Evolutionary conservation across 2,329 filamentous ascomycete species (phyloP).

Genomic region (Fusarium sp.): DNA sequence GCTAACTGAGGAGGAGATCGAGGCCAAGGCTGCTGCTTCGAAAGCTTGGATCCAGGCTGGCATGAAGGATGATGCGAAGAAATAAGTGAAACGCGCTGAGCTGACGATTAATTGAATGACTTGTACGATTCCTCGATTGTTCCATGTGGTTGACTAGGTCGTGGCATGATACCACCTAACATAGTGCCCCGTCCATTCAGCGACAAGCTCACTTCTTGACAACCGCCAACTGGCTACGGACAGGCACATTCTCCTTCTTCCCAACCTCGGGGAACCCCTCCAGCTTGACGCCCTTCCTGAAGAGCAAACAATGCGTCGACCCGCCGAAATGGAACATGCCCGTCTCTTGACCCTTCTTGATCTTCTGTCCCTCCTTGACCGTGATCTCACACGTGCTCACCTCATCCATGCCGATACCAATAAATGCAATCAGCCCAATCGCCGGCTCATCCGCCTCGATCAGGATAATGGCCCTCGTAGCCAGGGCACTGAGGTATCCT

Average conservation of each 20-base stretch:
- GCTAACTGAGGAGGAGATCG: constrained; percentile 64
- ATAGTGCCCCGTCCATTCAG: background rate
- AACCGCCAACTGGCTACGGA: constrained; percentile 52
- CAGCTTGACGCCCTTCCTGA: constrained; percentile 67
- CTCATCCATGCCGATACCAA: constrained; percentile 82
- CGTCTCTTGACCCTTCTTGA: constrained; percentile 77
- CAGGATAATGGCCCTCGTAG: constrained; percentile 76
- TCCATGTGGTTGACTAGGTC: background rate
- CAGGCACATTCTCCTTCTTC: constrained; percentile 54
- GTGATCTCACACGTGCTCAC: constrained; percentile 80
- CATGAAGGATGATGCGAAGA: constrained; percentile 75
- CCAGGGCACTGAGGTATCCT: constrained; percentile 75
- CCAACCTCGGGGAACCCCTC: constrained; percentile 53
- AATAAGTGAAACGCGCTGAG: constrained; percentile 40
- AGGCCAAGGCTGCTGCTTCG: constrained; percentile 65
- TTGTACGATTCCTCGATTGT: background rate
- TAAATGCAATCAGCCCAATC: constrained; percentile 77
- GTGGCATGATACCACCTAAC: background rate
- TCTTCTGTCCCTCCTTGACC: constrained; percentile 71
- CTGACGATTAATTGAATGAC: background rate
- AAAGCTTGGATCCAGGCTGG: constrained; percentile 75
- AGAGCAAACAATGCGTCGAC: constrained; percentile 76
- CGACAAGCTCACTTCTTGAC: constrained; percentile 34
- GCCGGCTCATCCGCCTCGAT: constrained; percentile 75
- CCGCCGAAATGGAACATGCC: constrained; percentile 89